These are phyloP conservation scores for Plasmodium gaboni DNA, from an alignment of 169 alveolate species.

Conservation along the genomic window DNA sequence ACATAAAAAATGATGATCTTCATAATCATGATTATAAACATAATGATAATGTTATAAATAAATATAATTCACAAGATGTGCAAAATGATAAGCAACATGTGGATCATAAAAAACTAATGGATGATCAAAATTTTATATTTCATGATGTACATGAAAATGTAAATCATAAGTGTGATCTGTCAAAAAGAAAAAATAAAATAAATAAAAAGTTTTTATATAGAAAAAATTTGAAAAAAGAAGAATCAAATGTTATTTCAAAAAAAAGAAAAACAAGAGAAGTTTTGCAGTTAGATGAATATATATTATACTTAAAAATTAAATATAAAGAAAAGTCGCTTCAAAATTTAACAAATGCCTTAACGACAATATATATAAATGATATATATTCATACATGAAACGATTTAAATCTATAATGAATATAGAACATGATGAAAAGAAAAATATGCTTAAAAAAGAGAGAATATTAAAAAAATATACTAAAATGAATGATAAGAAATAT, in stretches of 20 bases:
- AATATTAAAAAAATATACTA: slow-evolving; percentile 22
- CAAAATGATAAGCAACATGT: too few relatives aligned
- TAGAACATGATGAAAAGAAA: slow-evolving; percentile 34
- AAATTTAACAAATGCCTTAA: slow-evolving; percentile 18
- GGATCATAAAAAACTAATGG: too few relatives aligned
- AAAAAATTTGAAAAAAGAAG: neutral
- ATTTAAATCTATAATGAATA: slow-evolving; percentile 43
- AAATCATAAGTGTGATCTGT: too few relatives aligned
- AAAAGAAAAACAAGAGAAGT: slow-evolving; percentile 11
- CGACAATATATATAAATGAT: slow-evolving; percentile 20
- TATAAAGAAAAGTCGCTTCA: slow-evolving; percentile 37
- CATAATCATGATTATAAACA: too few relatives aligned
- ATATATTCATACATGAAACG: slow-evolving; percentile 40
- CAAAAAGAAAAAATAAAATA: neutral
- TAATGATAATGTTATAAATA: too few relatives aligned
- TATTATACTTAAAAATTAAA: slow-evolving; percentile 68
- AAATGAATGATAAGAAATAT: slow-evolving; percentile 49
- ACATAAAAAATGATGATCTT: too few relatives aligned
- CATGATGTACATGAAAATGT: too few relatives aligned
- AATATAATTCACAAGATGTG: too few relatives aligned
- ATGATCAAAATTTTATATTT: too few relatives aligned
- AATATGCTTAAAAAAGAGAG: slow-evolving; percentile 55
- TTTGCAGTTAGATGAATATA: slow-evolving; percentile 63
- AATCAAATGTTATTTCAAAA: neutral
- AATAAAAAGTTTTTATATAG: neutral